Conservation (phyloP, 768 basidiomycete species). For the Boletus vermiculosoides region DNA sequence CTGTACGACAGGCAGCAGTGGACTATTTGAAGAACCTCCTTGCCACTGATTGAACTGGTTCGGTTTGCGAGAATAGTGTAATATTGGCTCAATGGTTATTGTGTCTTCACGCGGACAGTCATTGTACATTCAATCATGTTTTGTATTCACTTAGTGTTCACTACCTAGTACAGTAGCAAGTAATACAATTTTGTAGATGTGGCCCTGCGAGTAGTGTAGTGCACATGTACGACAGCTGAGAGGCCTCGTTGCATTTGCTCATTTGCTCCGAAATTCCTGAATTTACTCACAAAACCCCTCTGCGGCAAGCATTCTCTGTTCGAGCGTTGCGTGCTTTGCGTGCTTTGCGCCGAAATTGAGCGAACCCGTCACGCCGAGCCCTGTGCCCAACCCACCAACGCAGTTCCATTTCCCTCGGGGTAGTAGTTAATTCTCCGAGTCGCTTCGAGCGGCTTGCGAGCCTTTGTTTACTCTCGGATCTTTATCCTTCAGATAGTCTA, state of each 20-base stretch:
- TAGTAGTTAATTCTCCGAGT: neutral
- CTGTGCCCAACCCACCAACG: neutral
- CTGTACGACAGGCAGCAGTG: slow-evolving; percentile 62
- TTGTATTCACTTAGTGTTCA: slow-evolving; percentile 3
- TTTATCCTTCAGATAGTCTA: neutral
- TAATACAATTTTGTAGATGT: slow-evolving; percentile 5
- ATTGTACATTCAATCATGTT: slow-evolving; percentile 12
- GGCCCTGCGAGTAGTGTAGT: neutral
- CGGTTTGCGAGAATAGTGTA: slow-evolving; percentile 7
- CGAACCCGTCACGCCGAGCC: no score
- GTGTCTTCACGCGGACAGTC: slow-evolving; percentile 9
- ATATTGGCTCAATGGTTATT: slow-evolving; percentile 2
- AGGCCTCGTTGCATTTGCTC: neutral
- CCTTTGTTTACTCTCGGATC: neutral
- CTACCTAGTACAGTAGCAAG: slow-evolving; percentile 7
- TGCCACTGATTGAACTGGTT: slow-evolving; percentile 31
- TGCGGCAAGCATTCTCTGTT: no score
- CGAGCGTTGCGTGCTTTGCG: neutral
- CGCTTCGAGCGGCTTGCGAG: neutral
- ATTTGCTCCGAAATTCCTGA: neutral
- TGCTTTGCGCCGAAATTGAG: neutral
- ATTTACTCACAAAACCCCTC: neutral
- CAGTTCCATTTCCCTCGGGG: neutral
- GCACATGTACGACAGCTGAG: neutral
- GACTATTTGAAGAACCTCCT: slow-evolving; percentile 74